Evolutionary conservation across 805 yeast species (phyloP), one percentile per base, ranked within the genome.

Genomic region (Clavispora santaluciae): DNA sequence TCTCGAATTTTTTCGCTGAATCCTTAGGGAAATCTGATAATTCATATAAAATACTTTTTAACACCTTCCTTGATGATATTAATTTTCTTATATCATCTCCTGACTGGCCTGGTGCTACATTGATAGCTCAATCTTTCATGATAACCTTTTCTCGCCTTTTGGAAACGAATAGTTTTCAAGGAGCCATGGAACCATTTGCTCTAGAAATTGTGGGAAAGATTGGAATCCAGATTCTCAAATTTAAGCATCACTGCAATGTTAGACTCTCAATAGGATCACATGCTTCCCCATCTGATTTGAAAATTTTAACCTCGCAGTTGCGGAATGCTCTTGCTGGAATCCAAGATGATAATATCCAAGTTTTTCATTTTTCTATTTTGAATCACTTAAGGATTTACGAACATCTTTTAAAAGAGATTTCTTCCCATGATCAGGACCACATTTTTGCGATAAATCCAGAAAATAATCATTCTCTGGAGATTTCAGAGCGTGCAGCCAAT

Each of bases 181-280:
- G 73, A 1, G 43, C 55, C 10, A 61, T 73, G 6, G 84, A 79
- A 44, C 64, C 79, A 0, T 70, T 69, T 45, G 66, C 77, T 3
- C 56, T 86, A 38, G 90, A 84, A 40, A 50, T 79, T 46, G 59
- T 79, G n/a, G 89, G 91, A 0, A 42, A 62, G 11, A 73, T 83
- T 20, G 89, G 86, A 0, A 68, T 75, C 2, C 67, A 64, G 28
- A 68, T 82, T 36, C 52, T 74, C 17, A 57, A 60, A 5, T 39
- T 20, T 5, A 33, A 22, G 18, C 36, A 33, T 20, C 24, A n/a
- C 5, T 33, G 22, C 17, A 12, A 6, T 28, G 6, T n/a, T 5
- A 28, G 31, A 12, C 18, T 28, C 10, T 28, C 31, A 15, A 28
- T 9, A 15, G 16, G 31, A 4, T 7, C 31, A 15, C 12, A 11